Evolutionary conservation across 805 yeast genomes (phyloP), one percentile per base, ranked within the genome.

Genomic region (Wickerhamomyces mucosus): DNA sequence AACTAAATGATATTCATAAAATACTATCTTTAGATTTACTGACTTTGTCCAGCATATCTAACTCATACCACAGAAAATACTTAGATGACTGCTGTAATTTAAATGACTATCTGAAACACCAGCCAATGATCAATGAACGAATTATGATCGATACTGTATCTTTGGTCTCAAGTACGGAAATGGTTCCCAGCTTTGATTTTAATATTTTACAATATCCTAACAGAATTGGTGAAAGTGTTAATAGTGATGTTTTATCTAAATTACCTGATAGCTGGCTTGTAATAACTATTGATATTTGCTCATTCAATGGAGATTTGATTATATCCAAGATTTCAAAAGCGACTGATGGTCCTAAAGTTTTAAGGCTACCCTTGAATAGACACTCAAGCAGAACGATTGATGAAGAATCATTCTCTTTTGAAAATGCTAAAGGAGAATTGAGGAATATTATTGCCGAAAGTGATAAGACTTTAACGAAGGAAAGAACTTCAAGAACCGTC

Each of bases 291-390:
- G 88, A 78, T 43, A 46, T 72, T 7, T 75, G 84, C 39, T 56
- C 69, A 0, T 43, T 61, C 7, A 66, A 77, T 7, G 80, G 77
- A 0, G 77, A 73, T 45, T 55, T 86, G 18, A 39, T 78, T 0
- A 35, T 85, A 4, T 55, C 79, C 4, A 65, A 69, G 38, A 50
- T 60, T 23, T 62, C 56, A 18, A 42, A 56, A 3, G 37, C 43
- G 37, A 33, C 44, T 32, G 30, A 45, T 0, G 42, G 41, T 1
- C 78, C 78, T 4, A 59, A 68, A 12, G 56, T 68, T 29, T 32
- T 80, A 12, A 63, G 78, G 31, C 48, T 86, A 17, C 88, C 94
- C 0, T 45, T 81, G 27, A 63, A 63, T 15, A 57, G 83, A 29
- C 69, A 61, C 33, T 45, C 55, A 18, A 51, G 66, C 9, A 53